Conservation (phyloP, 768 basidiomycete species). For the Tubosaeta sp. region DNA sequence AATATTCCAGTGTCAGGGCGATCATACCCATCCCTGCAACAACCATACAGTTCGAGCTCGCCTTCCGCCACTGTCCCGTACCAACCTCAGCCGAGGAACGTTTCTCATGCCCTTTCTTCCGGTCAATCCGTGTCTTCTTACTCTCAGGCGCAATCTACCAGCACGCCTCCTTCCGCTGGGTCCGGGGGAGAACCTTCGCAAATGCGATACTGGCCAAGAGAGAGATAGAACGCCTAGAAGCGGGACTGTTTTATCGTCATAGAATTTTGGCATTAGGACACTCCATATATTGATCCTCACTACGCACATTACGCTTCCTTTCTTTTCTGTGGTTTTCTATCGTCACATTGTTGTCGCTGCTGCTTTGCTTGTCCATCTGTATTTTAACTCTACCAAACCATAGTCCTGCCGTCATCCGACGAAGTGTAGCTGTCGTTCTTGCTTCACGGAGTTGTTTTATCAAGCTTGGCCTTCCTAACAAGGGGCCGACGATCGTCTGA, state of each 20-base stretch:
- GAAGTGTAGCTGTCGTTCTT: not conserved
- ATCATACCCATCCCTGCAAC: conserved; percentile 27
- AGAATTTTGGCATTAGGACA: conserved; percentile 16
- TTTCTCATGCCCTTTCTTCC: conserved; percentile 12
- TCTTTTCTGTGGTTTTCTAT: conserved; percentile 1
- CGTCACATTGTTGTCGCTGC: conserved; percentile 7
- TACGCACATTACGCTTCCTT: conserved; percentile 3
- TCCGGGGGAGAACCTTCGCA: conserved; percentile 26
- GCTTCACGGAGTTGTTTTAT: conserved; percentile 21
- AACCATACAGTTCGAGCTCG: conserved; percentile 19
- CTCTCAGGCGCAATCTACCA: conserved; percentile 21
- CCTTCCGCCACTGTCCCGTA: conserved; percentile 18
- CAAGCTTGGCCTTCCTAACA: conserved; percentile 14
- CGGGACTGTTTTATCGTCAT: conserved; percentile 4
- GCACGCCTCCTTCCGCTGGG: conserved; percentile 26
- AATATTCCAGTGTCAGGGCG: conserved; percentile 21
- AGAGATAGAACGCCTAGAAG: conserved; percentile 14
- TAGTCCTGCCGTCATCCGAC: conserved; percentile 13
- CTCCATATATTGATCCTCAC: conserved; percentile 3
- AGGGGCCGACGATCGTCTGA: conserved; percentile 11
- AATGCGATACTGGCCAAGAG: conserved; percentile 24
- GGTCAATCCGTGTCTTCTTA: conserved; percentile 26
- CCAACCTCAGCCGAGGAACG: conserved; percentile 24
- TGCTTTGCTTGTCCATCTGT: conserved; percentile 14
- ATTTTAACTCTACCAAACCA: conserved; percentile 6